Evolutionary conservation across 1,139 yeast species (phyloP).

Genomic region (Pichia sorboxylosa): DNA sequence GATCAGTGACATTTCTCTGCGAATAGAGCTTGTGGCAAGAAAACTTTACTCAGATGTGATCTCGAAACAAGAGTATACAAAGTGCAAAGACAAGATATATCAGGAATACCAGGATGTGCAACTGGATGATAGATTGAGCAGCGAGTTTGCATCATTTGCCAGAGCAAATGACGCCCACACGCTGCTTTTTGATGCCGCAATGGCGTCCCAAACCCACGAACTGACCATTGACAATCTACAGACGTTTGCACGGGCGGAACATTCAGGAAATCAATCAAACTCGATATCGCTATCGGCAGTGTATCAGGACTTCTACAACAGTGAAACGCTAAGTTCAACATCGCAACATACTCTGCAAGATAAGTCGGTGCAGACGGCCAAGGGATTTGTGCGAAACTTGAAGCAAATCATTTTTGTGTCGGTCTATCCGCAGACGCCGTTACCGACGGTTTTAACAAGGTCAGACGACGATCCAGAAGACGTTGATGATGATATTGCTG

Average conservation of each 20-base stretch:
- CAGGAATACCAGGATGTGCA: conserved; percentile 1
- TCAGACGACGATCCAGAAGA: conserved; percentile 11
- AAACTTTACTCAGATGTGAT: conserved; percentile 8
- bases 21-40: conserved; percentile 9
- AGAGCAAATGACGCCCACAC: conserved; percentile 7
- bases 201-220: conserved; percentile 2
- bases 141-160: background rate
- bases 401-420: conserved; percentile 18
- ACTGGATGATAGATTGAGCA: background rate
- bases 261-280: too few species aligned
- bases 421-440: conserved; percentile 23
- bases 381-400: background rate
- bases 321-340: too few species aligned
- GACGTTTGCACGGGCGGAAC: too few species aligned
- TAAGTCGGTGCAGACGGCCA: too few species aligned
- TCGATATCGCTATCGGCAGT: too few species aligned
- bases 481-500: conserved; percentile 34
- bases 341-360: too few species aligned
- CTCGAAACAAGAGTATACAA: conserved; percentile 10
- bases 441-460: conserved; percentile 19
- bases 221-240: conserved; percentile 5
- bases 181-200: background rate
- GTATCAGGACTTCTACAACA: too few species aligned
- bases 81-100: conserved; percentile 7
- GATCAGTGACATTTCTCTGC: conserved; percentile 10